phyloP scores from a whole-genome alignment of 140 eudicot species.

The Flaveria floridana region DNA sequence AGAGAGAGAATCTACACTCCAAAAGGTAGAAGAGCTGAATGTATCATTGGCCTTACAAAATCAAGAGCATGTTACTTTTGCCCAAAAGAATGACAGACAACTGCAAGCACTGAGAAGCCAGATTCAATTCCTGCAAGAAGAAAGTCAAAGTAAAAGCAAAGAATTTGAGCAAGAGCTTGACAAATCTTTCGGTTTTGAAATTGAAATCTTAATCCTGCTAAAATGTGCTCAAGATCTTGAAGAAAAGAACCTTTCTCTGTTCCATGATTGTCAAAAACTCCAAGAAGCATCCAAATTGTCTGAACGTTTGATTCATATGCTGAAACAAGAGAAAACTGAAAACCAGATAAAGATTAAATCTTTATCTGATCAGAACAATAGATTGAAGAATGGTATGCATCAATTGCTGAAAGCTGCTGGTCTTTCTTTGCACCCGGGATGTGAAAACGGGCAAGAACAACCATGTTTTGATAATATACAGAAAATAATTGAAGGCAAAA shows the following conservation, averaged over 20 bases:
- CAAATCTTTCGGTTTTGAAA: constrained; percentile 49
- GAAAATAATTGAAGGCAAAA: constrained; percentile 39
- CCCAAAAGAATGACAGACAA: constrained; percentile 35
- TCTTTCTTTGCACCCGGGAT: constrained; percentile 38
- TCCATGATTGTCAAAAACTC: constrained; percentile 49
- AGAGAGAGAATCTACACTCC: constrained; percentile 57
- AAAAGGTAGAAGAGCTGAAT: constrained; percentile 51
- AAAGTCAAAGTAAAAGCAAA: constrained; percentile 39
- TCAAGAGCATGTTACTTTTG: constrained; percentile 50
- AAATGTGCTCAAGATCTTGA: constrained; percentile 51
- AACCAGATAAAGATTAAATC: constrained; percentile 43
- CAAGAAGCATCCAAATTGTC: constrained; percentile 50
- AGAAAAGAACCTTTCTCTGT: constrained; percentile 46
- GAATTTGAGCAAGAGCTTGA: constrained; percentile 60
- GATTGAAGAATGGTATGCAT: constrained; percentile 50
- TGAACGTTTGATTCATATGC: constrained; percentile 43
- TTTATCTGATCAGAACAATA: constrained; percentile 49
- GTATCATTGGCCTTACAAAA: constrained; percentile 53
- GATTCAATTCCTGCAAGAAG: constrained; percentile 48
- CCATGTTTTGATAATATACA: constrained; percentile 35
- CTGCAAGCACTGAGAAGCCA: constrained; percentile 45
- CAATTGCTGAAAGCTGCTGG: constrained; percentile 49
- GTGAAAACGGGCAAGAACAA: constrained; percentile 43
- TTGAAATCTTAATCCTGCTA: constrained; percentile 57
- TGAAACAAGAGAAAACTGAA: constrained; percentile 48